Base-by-base conservation (phyloP, 2,329 filamentous ascomycete genomes). In the Sclerotinia nivalis region DNA sequence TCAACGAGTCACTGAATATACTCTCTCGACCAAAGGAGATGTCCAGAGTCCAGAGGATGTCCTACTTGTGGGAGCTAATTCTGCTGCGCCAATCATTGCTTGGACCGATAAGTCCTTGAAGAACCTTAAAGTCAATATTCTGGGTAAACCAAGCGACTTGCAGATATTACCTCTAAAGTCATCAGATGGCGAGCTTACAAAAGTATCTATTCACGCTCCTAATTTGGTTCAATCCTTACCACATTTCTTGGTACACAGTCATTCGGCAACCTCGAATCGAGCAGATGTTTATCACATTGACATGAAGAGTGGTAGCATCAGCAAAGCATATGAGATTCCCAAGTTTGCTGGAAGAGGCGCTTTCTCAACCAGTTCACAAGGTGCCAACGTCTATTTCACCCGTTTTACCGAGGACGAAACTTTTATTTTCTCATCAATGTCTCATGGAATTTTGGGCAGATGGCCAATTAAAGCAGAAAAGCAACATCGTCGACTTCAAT, bases 221-320 rank as follows among this genome's bases (percentile, higher is more conserved):
- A 88, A 89, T 73, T 84, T 90, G 69, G 81, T 88, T 43, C 91
- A 91, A 76, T 90, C 92, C 5, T 84, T 89, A 59, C 85, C 93
- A 50, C 93, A 97, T 81, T 96, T 97, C 82, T 83, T 97, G 45
- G 91, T 97, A 7, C 92, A 97, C 75, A 93, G 88, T 75, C 85
- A 89, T 75, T 92, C 92, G 0, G 84, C 84, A 49, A 83, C 83
- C 3, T 88, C 88, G 25, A 92, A 94, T 77, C 93, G 91, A 83
- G 95, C 91, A 4, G 91, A 96, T 72, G 90, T 98, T 43, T 97
- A 91, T 77, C 93, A 97, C 76, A 86, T 96, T 71, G 87, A 97
- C 74, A 80, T 92, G 66, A 90, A 90, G 81, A 89, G 84, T 71
- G 87, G 85, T 68, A 86, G 85, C 25, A 85, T 95, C 40, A 86